Conservation (phyloP, 2,329 filamentous ascomycete genomes). For the Penicillium sp. region DNA sequence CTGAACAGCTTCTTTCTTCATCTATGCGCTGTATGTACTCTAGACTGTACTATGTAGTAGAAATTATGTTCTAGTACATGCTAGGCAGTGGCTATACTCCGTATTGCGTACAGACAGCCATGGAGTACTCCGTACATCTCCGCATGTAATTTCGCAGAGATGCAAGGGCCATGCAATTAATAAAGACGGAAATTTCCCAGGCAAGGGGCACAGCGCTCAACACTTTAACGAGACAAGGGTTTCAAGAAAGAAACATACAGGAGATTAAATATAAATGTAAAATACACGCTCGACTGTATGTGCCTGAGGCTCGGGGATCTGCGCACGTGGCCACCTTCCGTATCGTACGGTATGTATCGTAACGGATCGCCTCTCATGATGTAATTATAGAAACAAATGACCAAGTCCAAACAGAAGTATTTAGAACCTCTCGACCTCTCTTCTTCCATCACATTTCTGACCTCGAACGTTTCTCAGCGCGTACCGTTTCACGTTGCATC, state of each 20-base stretch:
- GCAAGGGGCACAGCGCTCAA: neutral
- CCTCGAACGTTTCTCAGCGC: neutral
- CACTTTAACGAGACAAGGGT: neutral
- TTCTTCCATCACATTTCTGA: neutral
- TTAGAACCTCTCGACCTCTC: neutral
- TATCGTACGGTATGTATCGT: constrained; percentile 1
- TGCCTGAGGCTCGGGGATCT: neutral
- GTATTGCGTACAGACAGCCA: no score
- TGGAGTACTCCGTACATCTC: no score
- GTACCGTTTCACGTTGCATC: neutral
- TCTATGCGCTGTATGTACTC: no score
- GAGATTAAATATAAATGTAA: neutral
- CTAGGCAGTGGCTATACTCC: no score
- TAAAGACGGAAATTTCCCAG: neutral
- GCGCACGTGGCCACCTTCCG: constrained; percentile 8
- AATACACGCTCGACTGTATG: neutral
- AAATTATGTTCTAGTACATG: no score
- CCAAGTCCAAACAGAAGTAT: neutral
- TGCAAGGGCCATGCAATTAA: constrained; percentile 1
- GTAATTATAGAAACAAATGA: neutral
- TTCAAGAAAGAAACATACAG: no score
- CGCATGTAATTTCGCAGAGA: neutral
- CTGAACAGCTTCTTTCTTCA: neutral
- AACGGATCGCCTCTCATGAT: neutral
- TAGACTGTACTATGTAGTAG: no score